Evolutionary conservation across 371 early-diverging fungal genomes (phyloP).

Genomic region (Dinochytrium kinnereticum): DNA sequence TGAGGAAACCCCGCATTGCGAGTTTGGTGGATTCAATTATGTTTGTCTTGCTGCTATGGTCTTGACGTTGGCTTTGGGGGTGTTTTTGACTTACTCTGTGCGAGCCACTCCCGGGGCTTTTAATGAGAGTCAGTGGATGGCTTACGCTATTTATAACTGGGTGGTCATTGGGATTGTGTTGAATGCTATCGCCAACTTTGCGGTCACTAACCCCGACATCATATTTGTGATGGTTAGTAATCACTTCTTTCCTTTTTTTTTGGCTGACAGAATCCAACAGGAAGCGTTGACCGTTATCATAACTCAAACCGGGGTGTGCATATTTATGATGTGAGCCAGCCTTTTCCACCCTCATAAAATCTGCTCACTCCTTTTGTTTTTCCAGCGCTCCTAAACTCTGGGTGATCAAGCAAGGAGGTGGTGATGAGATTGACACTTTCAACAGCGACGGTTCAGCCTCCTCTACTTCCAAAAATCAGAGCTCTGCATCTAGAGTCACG

Average conservation of each 20-base stretch:
- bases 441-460: background rate
- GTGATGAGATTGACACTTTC: background rate
- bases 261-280: slow-evolving; percentile 2
- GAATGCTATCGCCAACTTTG: slow-evolving; percentile 24
- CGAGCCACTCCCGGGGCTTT: slow-evolving; percentile 19
- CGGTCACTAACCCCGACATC: slow-evolving; percentile 22
- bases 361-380: background rate
- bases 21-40: slow-evolving; percentile 3
- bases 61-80: slow-evolving; percentile 16
- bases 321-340: slow-evolving; percentile 13
- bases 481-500: background rate
- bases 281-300: slow-evolving; percentile 29
- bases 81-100: slow-evolving; percentile 17
- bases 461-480: background rate
- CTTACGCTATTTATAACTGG: slow-evolving; percentile 22
- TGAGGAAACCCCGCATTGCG: slow-evolving; percentile 1
- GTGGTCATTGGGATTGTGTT: slow-evolving; percentile 28
- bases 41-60: slow-evolving; percentile 21
- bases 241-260: background rate
- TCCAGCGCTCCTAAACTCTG: background rate
- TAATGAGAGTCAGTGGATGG: slow-evolving; percentile 30
- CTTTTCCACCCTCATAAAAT: background rate
- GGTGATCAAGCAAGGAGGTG: background rate
- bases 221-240: slow-evolving; percentile 18
- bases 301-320: slow-evolving; percentile 26